Conservation (phyloP, 805 yeast genomes). For the Kurtzmaniella fragi region DNA sequence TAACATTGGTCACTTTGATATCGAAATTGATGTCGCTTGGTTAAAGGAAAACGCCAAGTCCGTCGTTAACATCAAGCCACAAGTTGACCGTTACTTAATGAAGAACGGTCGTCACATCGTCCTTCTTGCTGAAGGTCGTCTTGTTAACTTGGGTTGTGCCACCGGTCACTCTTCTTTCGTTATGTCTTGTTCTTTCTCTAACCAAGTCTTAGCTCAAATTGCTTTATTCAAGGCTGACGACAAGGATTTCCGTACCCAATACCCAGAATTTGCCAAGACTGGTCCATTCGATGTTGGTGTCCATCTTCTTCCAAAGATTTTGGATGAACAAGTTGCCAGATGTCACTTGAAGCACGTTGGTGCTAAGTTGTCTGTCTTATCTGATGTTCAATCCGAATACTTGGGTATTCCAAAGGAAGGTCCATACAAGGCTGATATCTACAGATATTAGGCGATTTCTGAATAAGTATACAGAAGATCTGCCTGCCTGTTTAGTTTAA, state of each 20-base stretch:
- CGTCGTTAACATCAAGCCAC: slow-evolving; percentile 97
- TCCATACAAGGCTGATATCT: slow-evolving; percentile 97
- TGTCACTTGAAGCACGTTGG: slow-evolving; percentile 94
- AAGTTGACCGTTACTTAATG: slow-evolving; percentile 95
- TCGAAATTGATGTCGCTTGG: slow-evolving; percentile 99
- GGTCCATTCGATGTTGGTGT: slow-evolving; percentile 91
- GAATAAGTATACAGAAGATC: not conserved
- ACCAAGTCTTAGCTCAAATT: slow-evolving; percentile 98
- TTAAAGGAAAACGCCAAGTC: slow-evolving; percentile 89
- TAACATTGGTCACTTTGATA: slow-evolving; percentile 99
- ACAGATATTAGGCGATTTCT: slow-evolving; percentile 73
- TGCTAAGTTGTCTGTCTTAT: slow-evolving; percentile 75
- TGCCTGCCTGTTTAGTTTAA: slow-evolving; percentile 18
- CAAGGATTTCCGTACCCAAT: slow-evolving; percentile 69
- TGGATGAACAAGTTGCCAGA: slow-evolving; percentile 98
- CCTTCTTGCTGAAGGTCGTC: slow-evolving; percentile 98
- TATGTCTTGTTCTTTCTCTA: slow-evolving; percentile 99
- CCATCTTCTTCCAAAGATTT: slow-evolving; percentile 93
- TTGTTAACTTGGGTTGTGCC: slow-evolving; percentile 99
- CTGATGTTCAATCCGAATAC: slow-evolving; percentile 85
- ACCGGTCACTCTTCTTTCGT: slow-evolving; percentile 99
- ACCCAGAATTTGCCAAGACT: slow-evolving; percentile 86
- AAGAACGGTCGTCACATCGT: slow-evolving; percentile 88
- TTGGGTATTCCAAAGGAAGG: slow-evolving; percentile 88
- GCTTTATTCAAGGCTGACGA: slow-evolving; percentile 91